Conservation (phyloP, 345 rosid species). For the Populus nigra region DNA sequence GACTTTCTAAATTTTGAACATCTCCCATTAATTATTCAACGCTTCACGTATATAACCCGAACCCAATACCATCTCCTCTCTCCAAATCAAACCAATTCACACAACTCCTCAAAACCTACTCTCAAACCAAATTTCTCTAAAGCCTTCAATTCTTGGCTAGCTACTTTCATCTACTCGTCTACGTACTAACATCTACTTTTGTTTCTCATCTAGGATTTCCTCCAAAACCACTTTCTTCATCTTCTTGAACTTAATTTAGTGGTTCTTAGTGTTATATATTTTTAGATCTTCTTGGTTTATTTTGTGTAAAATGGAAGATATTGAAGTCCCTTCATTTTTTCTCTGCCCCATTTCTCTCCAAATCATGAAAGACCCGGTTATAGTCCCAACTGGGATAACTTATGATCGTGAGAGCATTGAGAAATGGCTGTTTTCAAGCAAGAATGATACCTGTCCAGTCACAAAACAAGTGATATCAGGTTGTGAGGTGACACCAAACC, state of each 20-base stretch:
- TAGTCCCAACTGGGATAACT: conserved; percentile 59
- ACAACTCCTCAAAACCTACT: conserved; percentile 21
- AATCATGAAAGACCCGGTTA: conserved; percentile 77
- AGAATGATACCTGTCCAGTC: conserved; percentile 58
- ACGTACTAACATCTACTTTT: background rate
- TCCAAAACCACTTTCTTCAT: background rate
- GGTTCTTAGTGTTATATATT: background rate
- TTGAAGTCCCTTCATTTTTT: conserved; percentile 60
- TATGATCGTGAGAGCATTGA: conserved; percentile 70
- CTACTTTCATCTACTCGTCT: background rate
- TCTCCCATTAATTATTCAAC: background rate
- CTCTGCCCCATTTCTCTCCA: conserved; percentile 71
- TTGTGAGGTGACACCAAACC: conserved; percentile 75
- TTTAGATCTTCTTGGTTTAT: background rate
- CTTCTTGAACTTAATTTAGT: background rate
- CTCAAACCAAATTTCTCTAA: conserved; percentile 14
- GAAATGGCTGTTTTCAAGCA: conserved; percentile 55
- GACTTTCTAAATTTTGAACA: conserved; percentile 41
- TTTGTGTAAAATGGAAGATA: conserved; percentile 46
- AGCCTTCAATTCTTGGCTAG: background rate
- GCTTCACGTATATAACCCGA: conserved; percentile 23
- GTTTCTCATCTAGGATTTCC: conserved; percentile 15
- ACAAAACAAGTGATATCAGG: conserved; percentile 60
- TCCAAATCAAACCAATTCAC: conserved; percentile 37
- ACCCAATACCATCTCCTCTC: conserved; percentile 13